phyloP scores from a whole-genome alignment of 257 asterid species.

The Solanum sitiens region DNA sequence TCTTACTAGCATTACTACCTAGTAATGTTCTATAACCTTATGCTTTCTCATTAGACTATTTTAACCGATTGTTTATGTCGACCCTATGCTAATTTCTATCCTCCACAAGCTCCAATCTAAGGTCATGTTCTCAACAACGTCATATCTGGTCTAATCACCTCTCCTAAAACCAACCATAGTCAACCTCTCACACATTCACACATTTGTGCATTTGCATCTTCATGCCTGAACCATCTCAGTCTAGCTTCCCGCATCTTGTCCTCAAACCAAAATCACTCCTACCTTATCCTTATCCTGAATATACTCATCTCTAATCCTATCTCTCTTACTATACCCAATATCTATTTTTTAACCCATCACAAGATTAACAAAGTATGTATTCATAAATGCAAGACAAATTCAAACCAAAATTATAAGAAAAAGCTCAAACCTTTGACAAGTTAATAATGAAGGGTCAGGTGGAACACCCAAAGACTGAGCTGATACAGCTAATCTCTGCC shows the following conservation, averaged over 20 bases:
- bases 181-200: not conserved
- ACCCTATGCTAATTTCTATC: not conserved
- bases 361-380: not conserved
- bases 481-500: conserved; percentile 54
- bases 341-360: not conserved
- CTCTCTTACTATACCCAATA: not conserved
- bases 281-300: not conserved
- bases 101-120: not conserved
- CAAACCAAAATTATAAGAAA: too few relatives aligned
- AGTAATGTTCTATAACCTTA: not conserved
- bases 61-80: too few relatives aligned
- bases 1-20: not conserved
- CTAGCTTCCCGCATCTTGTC: not conserved
- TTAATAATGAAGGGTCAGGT: conserved; percentile 38
- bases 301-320: not conserved
- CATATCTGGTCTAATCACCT: not conserved
- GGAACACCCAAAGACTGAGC: conserved; percentile 41
- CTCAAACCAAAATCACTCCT: not conserved
- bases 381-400: not conserved
- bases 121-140: not conserved
- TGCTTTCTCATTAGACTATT: too few relatives aligned
- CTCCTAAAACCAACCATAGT: not conserved
- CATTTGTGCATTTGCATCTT: not conserved
- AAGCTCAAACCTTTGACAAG: conserved; percentile 51
- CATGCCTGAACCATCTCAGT: not conserved